Percentiles rank a stretch among this genome's conserved stretches.
These are phyloP conservation scores for Hygrophoropsis aurantiaca DNA, from an alignment of 768 basidiomycete species.

Conservation along the genomic window DNA sequence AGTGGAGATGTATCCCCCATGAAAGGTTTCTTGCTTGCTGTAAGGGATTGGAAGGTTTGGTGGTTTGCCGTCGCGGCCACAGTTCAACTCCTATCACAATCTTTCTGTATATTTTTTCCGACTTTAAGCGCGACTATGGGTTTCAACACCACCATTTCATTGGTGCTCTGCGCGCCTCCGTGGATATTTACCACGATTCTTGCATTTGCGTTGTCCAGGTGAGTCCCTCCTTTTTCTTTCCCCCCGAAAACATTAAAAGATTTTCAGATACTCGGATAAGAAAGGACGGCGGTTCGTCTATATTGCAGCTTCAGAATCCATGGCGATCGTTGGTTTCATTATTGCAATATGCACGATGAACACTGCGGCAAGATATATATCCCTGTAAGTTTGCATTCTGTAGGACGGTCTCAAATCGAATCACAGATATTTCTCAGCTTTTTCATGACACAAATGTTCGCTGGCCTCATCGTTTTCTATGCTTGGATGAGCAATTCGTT, in stretches of 20 bases:
- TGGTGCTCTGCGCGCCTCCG: constrained; percentile 75
- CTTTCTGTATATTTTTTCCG: constrained; percentile 76
- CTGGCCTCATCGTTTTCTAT: constrained; percentile 61
- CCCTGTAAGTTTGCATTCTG: constrained; percentile 40
- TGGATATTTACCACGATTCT: constrained; percentile 34
- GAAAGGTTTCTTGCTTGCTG: constrained; percentile 51
- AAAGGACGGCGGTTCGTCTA: constrained; percentile 68
- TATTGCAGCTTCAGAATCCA: constrained; percentile 47
- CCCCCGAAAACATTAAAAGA: too few species aligned
- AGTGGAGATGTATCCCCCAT: constrained; percentile 37
- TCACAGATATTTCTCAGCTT: constrained; percentile 42
- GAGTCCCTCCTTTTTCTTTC: background rate
- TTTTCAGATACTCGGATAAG: constrained; percentile 61
- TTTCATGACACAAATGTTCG: constrained; percentile 67
- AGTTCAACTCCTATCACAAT: constrained; percentile 49
- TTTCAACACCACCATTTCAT: constrained; percentile 53
- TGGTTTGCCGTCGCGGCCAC: constrained; percentile 22
- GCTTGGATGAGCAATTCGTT: constrained; percentile 52
- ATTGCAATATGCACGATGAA: constrained; percentile 62
- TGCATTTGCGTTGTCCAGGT: constrained; percentile 23
- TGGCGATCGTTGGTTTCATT: constrained; percentile 65
- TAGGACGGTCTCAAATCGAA: background rate
- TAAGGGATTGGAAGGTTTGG: constrained; percentile 73
- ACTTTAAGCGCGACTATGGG: constrained; percentile 70
- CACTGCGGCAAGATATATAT: constrained; percentile 56